Evolutionary conservation across 345 rosid genomes (phyloP), one percentile per base, ranked within the genome.

Genomic region (Chamaenerion angustifolium): DNA sequence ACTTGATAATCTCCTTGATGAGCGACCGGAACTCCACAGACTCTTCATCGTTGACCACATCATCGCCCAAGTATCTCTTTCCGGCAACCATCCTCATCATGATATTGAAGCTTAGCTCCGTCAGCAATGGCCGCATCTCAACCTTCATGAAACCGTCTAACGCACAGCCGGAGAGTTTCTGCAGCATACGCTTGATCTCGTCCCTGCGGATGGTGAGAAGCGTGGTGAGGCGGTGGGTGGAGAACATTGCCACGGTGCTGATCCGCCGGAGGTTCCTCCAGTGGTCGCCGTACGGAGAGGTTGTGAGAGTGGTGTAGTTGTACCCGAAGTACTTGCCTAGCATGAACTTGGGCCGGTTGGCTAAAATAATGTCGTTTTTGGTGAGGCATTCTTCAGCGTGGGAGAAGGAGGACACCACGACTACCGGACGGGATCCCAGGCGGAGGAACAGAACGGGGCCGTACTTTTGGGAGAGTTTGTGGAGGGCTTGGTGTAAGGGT

Each of bases 231-330:
- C 88, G 85, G 51, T 48, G 43, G 0, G 81, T 14, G 9, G 88
- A 78, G 52, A 83, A 71, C 60, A 83, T 64, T 43, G 80, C 79
- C 0, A 52, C 50, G 44, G 76, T 51, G 48, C 68, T 45, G 15
- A 78, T 58, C 12, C 73, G 72, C 17, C 83, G 79, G 42, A 83
- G 81, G 73, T 73, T 76, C 41, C 87, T 78, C 82, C 87, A 83
- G 21, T 71, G 84, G 12, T 83, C 80, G 1, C 84, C 93, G 46
- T 83, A 77, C 11, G 74, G 48, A 0, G 77, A 56, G 0, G 66
- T 37, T 11, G 14, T 17, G 0, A 79, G 31, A n/a, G 56, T 56
- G 13, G 77, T 69, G 48, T 51, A 13, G 59, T 76, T 61, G 60
- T 78, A 82, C 12, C 64, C 65, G 7, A 82, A 3, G 64, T 76